Evolutionary conservation across 306 rosid genomes (phyloP).

Genomic region (Fragaria iinumae): DNA sequence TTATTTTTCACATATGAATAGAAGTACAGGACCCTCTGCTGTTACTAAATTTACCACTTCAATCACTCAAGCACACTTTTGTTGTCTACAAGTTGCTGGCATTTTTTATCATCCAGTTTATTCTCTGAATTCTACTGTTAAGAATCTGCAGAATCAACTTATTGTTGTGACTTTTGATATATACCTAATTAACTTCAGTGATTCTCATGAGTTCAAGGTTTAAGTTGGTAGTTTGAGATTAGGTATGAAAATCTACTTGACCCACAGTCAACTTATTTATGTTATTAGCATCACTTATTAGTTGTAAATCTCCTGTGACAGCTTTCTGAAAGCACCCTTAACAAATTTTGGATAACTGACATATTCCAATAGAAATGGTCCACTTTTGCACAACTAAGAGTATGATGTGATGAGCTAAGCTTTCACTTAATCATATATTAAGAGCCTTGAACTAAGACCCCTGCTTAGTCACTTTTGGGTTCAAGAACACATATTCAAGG

Average conservation of each 20-base stretch:
- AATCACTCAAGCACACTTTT: not conserved
- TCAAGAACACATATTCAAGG: not conserved
- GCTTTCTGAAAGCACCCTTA: conserved; percentile 10
- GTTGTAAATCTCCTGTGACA: conserved; percentile 3
- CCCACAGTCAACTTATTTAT: not conserved
- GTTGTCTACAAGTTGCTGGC: not conserved
- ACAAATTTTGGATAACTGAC: not conserved
- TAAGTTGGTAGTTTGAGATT: not conserved
- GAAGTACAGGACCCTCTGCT: conserved; percentile 10
- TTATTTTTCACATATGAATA: not conserved
- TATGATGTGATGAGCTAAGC: not conserved
- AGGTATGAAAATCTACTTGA: not conserved
- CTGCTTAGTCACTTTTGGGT: not conserved
- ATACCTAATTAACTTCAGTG: not conserved
- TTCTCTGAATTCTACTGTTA: not conserved
- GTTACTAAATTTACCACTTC: not conserved
- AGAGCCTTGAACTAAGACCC: not conserved
- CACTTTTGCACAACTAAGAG: not conserved
- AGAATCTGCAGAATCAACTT: conserved; percentile 1
- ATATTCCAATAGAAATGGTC: conserved; percentile 7
- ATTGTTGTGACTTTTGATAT: not conserved
- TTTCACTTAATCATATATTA: not conserved
- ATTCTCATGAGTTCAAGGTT: not conserved
- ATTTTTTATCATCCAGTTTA: not conserved
- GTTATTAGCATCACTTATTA: not conserved